These are phyloP conservation scores for Microbotryum saponariae DNA, from an alignment of 1,284 basidiomycete species.

Conservation along the genomic window DNA sequence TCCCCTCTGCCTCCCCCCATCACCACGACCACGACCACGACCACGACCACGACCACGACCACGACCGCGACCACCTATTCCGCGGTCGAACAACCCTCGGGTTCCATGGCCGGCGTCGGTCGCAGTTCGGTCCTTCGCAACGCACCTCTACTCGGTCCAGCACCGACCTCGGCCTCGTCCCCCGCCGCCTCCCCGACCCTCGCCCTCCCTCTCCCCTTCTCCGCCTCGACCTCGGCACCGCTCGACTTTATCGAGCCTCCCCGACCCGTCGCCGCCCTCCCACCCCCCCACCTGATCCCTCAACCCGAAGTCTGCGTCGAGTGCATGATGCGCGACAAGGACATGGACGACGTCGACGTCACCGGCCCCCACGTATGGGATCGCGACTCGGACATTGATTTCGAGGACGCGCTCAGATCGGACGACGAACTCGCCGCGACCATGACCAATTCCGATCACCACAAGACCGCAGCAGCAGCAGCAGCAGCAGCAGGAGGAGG, in stretches of 20 bases:
- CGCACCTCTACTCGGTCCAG: not conserved
- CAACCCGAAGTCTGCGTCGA: conserved; percentile 78
- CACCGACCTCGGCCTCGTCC: not conserved
- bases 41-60: too few species aligned
- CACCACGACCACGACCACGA: too few species aligned
- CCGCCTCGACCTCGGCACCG: not conserved
- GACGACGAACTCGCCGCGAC: conserved; percentile 47
- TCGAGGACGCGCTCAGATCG: conserved; percentile 64
- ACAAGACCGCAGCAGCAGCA: not conserved
- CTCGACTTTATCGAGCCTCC: not conserved
- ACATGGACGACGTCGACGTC: conserved; percentile 93
- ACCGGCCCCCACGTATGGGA: conserved; percentile 82
- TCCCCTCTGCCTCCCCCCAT: too few species aligned
- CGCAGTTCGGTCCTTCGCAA: conserved; percentile 20
- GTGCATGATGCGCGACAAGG: conserved; percentile 97
- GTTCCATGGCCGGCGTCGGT: conserved; percentile 24
- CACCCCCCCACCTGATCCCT: conserved; percentile 30
- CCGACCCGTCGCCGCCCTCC: not conserved
- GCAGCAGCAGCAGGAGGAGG: too few species aligned
- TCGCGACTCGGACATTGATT: conserved; percentile 73
- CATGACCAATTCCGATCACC: not conserved
- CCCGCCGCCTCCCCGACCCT: too few species aligned
- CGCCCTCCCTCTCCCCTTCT: not conserved
- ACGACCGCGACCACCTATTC: too few species aligned
- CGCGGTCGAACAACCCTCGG: too few species aligned